Percentiles rank a stretch among this genome's conserved stretches.
Evolutionary conservation across 2,329 filamentous ascomycete species (phyloP).

Genomic region (Orbilia brochopaga): DNA sequence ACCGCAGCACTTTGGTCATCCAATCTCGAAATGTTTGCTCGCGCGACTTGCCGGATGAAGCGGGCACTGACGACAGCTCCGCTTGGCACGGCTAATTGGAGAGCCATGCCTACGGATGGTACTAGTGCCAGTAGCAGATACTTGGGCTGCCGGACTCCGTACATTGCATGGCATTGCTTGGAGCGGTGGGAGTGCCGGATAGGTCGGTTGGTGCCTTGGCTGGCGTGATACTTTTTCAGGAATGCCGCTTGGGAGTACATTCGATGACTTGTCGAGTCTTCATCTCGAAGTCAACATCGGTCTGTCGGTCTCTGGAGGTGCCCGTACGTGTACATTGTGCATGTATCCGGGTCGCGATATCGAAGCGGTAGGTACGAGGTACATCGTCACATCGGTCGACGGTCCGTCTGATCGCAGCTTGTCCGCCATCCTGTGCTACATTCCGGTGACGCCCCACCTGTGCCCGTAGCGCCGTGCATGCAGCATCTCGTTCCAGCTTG

Average conservation of each 20-base stretch:
- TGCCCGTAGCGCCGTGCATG: slow-evolving; percentile 14
- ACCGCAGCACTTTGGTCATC: no score
- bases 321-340: no score
- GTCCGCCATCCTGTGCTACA: slow-evolving; percentile 32
- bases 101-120: not conserved
- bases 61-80: not conserved
- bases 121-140: not conserved
- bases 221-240: slow-evolving; percentile 25
- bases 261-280: no score
- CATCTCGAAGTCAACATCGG: no score
- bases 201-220: slow-evolving; percentile 3
- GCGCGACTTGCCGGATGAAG: not conserved
- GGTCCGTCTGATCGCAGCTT: slow-evolving; percentile 23
- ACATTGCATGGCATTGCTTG: slow-evolving; percentile 3
- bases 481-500: slow-evolving; percentile 24
- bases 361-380: not conserved
- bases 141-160: not conserved
- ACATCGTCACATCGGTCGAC: not conserved
- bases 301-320: no score
- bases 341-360: not conserved
- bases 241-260: no score
- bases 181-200: slow-evolving; percentile 4
- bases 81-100: not conserved
- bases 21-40: not conserved
- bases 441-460: slow-evolving; percentile 34